Base-by-base conservation (phyloP, 495 filamentous ascomycete species). In the Gamarada debralockiae region DNA sequence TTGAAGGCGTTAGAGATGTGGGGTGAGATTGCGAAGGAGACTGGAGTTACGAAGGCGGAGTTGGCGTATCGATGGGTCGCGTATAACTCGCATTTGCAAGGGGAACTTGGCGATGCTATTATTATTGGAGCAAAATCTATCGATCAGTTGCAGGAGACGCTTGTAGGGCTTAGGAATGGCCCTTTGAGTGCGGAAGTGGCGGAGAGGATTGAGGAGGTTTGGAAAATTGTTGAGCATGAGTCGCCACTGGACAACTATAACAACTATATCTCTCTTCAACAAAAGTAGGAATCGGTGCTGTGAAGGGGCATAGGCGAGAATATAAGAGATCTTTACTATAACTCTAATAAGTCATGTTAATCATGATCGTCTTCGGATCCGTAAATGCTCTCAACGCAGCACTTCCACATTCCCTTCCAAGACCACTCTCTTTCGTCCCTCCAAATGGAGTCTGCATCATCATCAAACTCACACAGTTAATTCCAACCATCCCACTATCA, bases 11-110 rank as follows among this genome's bases (percentile, higher is more conserved):
- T 29, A 10, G 27, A 29, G 4, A 4, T 4, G 10, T 29, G 27
- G 27, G 27, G 10, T 4, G 48, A 56, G 2, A 74, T 76, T 31
- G 61, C 72, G 0, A 55, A 61, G 40, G 60, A 67, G 21, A 58
- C 62, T 13, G 77, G 76, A 0, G 53, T 72, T n/a, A 42, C 65
- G 29, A 72, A 75, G 53, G 67, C 71, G 6, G 74, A 78, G 50
- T 60, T 82, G 20, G 76, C 76, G 15, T 72, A 77, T 53, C 65
- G 79, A 15, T 83, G 81, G 80, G 59, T 79, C 3, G 62, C 69
- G 20, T 75, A 78, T 57, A 66, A 83, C 52, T 77, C 74, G 0
- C 58, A 52, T 6, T 55, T 84, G 27, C 70, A 75, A 27, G 18
- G 49, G 18, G 27, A 29, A 10, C 27, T 5, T 4, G 76, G 74